Evolutionary conservation across 2,329 filamentous ascomycete genomes (phyloP).

Genomic region (Hypoxylon sp.): DNA sequence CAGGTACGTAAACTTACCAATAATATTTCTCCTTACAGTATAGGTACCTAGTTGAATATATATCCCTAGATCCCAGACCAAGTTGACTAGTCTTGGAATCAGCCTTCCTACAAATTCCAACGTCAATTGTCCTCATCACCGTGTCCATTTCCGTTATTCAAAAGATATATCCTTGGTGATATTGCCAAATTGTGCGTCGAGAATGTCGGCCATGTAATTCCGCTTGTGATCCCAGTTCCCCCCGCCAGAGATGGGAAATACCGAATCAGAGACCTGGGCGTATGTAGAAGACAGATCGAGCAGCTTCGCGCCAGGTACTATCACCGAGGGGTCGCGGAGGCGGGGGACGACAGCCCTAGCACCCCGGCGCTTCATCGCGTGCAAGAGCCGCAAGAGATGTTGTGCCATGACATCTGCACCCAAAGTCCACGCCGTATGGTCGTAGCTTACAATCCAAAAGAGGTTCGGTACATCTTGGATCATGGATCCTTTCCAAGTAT

Average conservation of each 20-base stretch:
- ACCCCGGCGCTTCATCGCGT: conserved; percentile 52
- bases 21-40: too few species aligned
- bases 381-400: conserved; percentile 59
- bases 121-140: too few species aligned
- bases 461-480: conserved; percentile 72
- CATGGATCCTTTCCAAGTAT: conserved; percentile 72
- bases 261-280: conserved; percentile 49
- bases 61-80: too few species aligned
- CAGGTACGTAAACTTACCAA: too few species aligned
- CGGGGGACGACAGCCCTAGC: conserved; percentile 27
- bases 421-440: conserved; percentile 72
- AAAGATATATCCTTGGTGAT: conserved; percentile 32
- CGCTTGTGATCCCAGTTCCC: conserved; percentile 39
- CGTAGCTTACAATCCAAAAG: conserved; percentile 69
- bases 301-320: conserved; percentile 25
- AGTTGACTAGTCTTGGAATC: too few species aligned
- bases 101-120: too few species aligned
- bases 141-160: neutral
- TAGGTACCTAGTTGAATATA: too few species aligned
- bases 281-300: conserved; percentile 51
- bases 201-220: conserved; percentile 39
- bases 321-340: neutral
- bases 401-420: conserved; percentile 65
- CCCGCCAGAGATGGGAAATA: conserved; percentile 50
- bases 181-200: conserved; percentile 37